Percentiles rank a stretch among this genome's conserved stretches.
Conservation (phyloP, 192 early-diverging fungal genomes). For the Linnemannia zychae region DNA sequence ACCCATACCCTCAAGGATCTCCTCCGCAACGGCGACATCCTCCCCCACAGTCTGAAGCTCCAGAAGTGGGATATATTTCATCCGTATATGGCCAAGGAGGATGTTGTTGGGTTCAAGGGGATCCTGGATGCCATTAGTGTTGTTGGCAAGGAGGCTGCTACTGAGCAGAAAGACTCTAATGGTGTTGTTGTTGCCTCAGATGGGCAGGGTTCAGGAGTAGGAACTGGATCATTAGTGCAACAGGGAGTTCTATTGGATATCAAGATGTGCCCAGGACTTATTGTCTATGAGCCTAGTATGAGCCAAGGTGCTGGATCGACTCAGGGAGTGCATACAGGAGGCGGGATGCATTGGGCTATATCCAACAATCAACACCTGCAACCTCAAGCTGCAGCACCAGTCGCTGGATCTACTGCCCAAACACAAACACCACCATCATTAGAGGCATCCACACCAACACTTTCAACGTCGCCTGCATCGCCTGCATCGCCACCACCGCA, state of each 20-base stretch:
- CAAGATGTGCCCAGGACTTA: slow-evolving; percentile 16
- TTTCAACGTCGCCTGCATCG: background rate
- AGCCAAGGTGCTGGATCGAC: background rate
- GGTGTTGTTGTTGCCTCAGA: background rate
- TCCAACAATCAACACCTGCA: background rate
- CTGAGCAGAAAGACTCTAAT: background rate
- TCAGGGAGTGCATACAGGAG: background rate
- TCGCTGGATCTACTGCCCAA: background rate
- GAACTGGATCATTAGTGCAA: background rate
- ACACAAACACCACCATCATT: background rate
- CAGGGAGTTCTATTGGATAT: slow-evolving; percentile 35
- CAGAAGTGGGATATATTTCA: slow-evolving; percentile 58
- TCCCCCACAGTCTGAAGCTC: slow-evolving; percentile 40
- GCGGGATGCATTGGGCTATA: slow-evolving; percentile 39
- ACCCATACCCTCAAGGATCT: slow-evolving; percentile 59
- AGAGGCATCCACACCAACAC: background rate
- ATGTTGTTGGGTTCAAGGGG: slow-evolving; percentile 48
- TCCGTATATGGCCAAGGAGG: slow-evolving; percentile 61
- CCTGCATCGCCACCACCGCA: background rate
- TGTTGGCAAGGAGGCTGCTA: slow-evolving; percentile 11
- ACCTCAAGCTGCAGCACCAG: background rate
- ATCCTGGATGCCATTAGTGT: slow-evolving; percentile 38
- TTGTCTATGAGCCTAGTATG: background rate
- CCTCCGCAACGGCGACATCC: slow-evolving; percentile 48
- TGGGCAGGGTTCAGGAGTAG: background rate